Evolutionary conservation across 1,139 yeast species (phyloP), one percentile per base, ranked within the genome.

Genomic region (Nakaseomyces kungkrabaensis): DNA sequence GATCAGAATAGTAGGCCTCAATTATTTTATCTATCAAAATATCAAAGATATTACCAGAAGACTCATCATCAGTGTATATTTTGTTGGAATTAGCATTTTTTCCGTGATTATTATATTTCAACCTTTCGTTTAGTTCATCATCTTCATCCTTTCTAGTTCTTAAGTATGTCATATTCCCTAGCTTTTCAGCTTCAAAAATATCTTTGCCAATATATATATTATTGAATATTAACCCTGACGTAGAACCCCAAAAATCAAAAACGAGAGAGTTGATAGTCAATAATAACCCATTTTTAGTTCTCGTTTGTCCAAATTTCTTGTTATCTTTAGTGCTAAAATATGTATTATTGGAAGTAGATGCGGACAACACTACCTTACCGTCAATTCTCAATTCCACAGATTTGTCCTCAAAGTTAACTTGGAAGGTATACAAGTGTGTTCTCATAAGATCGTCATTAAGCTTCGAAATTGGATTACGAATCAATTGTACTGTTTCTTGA

Each of bases 221-320:
- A 67, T 87, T 88, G 63, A 90, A 87, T 62, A 86, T 59, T 47
- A 87, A 77, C 48, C 83, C 78, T 44, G 75, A 73, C 57, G 86
- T 85, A 82, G 89, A 83, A 50, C 94, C 79, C 96, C 96, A 89
- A 56, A 89, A 72, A 66, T 90, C 97, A 63, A 90, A 85, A 4
- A 96, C 96, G 49, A 90, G 61, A 7, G 85, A 95, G 29, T 89
- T 92, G 5, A 41, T 29, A n/a, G 33, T n/a, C 5, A 29, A 89
- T 90, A 38, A 69, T 71, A 46, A 85, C 60, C 96, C 96, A 89
- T 56, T 5, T 10, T 9, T 8, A 24, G 3, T 26, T 6, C 5
- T 41, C 7, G 44, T 11, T 17, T 17, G 22, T 17, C 22, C 22
- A 34, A 5, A n/a, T 29, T 29, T n/a, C 2, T 9, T 27, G 8